Percentiles rank a stretch among this genome's conserved stretches.
phyloP scores from a whole-genome alignment of 768 basidiomycete species.

The Calocera cornea region DNA sequence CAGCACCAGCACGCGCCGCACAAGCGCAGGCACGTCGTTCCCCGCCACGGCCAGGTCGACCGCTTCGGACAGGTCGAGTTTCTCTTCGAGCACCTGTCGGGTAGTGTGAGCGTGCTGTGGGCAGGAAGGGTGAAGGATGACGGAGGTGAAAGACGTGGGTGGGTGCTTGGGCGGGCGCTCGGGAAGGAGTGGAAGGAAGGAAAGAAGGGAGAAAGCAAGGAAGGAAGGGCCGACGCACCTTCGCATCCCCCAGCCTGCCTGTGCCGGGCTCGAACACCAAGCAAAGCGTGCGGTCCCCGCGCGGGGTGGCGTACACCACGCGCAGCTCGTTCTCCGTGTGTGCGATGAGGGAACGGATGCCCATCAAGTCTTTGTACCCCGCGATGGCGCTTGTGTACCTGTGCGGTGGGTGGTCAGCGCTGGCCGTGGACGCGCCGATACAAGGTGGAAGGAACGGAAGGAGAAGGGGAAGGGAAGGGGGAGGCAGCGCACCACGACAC shows the following conservation, averaged over 20 bases:
- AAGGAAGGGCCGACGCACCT: neutral
- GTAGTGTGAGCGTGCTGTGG: too few relatives aligned
- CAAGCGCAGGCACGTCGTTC: neutral
- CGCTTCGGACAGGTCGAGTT: neutral
- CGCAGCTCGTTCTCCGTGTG: constrained; percentile 66
- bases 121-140: neutral
- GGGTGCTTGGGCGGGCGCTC: too few relatives aligned
- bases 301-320: constrained; percentile 39
- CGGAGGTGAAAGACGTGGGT: too few relatives aligned
- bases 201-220: neutral
- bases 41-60: neutral
- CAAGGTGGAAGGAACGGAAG: too few relatives aligned
- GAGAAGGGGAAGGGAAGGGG: constrained; percentile 59
- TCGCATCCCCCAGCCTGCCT: neutral
- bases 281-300: neutral
- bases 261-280: neutral
- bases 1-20: neutral
- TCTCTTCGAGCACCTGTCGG: neutral
- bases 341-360: constrained; percentile 43
- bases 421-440: neutral
- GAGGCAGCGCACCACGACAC: constrained; percentile 38
- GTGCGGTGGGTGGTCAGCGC: neutral
- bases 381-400: constrained; percentile 62
- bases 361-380: constrained; percentile 48
- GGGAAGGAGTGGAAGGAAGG: neutral